phyloP scores from a whole-genome alignment of 768 basidiomycete genomes.

The Lactifluus volemus region DNA sequence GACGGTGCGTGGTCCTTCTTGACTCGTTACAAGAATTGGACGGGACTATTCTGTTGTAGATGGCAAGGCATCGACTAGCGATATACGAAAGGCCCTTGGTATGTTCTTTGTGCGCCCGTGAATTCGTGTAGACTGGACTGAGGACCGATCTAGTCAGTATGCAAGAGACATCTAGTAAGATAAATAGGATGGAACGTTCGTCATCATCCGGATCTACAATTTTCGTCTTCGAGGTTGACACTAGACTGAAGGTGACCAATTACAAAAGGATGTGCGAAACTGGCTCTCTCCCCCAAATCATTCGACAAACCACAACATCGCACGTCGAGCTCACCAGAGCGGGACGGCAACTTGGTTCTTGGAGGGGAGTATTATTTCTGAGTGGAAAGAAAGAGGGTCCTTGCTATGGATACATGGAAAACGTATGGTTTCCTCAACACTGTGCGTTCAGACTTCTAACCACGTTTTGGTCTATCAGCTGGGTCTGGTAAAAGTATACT shows the following conservation, averaged over 20 bases:
- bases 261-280: background rate
- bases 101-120: background rate
- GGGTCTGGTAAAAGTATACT: slow-evolving; percentile 1
- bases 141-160: background rate
- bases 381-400: background rate
- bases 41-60: background rate
- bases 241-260: background rate
- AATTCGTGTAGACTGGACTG: too few species aligned
- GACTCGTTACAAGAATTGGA: background rate
- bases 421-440: background rate
- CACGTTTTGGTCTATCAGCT: background rate
- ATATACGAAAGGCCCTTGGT: background rate
- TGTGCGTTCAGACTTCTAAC: background rate
- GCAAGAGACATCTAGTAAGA: background rate
- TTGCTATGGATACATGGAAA: slow-evolving; percentile 8
- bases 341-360: slow-evolving; percentile 3
- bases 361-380: background rate
- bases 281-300: slow-evolving; percentile 2
- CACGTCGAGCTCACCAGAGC: background rate
- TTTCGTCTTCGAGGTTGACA: background rate
- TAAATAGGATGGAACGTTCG: slow-evolving; percentile 6
- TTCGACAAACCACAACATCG: background rate
- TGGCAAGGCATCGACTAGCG: background rate
- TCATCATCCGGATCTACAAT: background rate
- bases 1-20: background rate